Percentiles rank a stretch among this genome's conserved stretches.
phyloP scores from a whole-genome alignment of 2,329 filamentous ascomycete genomes.

The Cercospora zeina region DNA sequence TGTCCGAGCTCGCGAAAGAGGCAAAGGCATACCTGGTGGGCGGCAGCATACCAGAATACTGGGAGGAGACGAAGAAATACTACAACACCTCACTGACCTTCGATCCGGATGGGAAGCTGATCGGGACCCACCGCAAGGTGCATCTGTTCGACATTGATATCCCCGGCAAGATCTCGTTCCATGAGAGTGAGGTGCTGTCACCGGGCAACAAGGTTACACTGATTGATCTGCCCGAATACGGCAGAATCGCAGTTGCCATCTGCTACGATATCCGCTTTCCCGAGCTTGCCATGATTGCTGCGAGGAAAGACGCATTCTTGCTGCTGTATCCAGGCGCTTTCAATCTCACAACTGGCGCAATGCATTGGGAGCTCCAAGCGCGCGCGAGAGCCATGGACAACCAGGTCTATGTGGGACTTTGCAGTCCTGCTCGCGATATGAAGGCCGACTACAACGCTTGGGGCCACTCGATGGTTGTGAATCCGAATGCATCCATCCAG shows the following conservation, averaged over 20 bases:
- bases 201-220: slow-evolving; percentile 84
- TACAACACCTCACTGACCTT: slow-evolving; percentile 93
- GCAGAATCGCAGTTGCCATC: slow-evolving; percentile 82
- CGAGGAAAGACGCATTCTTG: slow-evolving; percentile 80
- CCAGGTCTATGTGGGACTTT: slow-evolving; percentile 89
- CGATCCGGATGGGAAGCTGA: slow-evolving; percentile 70
- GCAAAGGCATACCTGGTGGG: slow-evolving; percentile 80
- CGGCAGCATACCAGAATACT: slow-evolving; percentile 86
- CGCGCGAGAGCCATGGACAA: slow-evolving; percentile 87
- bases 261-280: slow-evolving; percentile 99
- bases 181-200: slow-evolving; percentile 83
- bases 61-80: slow-evolving; percentile 65
- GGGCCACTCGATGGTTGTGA: slow-evolving; percentile 85
- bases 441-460: slow-evolving; percentile 79
- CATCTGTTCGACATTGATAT: slow-evolving; percentile 99
- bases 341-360: slow-evolving; percentile 85
- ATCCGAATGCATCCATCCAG: slow-evolving; percentile 83
- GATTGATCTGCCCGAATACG: slow-evolving; percentile 83
- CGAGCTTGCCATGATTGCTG: slow-evolving; percentile 85
- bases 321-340: slow-evolving; percentile 96
- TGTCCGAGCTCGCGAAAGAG: slow-evolving; percentile 76
- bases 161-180: slow-evolving; percentile 88
- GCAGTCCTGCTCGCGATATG: slow-evolving; percentile 83
- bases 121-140: slow-evolving; percentile 89
- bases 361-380: slow-evolving; percentile 87